Percentiles rank a stretch among this genome's conserved stretches.
phyloP scores from a whole-genome alignment of 2,329 filamentous ascomycete genomes.

The Pseudocercospora crystallina region DNA sequence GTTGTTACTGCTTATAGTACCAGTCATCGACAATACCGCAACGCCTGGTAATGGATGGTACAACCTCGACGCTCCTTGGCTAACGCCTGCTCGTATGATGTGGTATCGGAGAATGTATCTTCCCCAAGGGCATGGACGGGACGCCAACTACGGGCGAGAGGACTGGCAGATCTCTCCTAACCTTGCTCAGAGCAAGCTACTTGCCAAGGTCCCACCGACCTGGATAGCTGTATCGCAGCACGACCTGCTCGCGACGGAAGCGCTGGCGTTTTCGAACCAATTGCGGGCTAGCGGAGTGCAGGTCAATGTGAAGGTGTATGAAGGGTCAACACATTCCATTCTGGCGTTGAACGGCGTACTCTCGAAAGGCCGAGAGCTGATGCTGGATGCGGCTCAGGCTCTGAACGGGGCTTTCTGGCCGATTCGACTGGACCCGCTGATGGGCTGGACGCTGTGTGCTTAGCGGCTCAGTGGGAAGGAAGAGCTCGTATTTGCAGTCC shows the following conservation, averaged over 20 bases:
- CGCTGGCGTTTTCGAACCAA: constrained; percentile 18
- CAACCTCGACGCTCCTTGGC: constrained; percentile 23
- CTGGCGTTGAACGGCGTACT: constrained; percentile 20
- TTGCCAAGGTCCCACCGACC: constrained; percentile 18
- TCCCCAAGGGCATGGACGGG: constrained; percentile 6
- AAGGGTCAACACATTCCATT: constrained; percentile 21
- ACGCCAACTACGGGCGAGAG: constrained; percentile 10
- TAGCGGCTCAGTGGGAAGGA: not conserved
- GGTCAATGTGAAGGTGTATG: constrained; percentile 20
- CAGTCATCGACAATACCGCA: constrained; percentile 21
- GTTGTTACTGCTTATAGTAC: constrained; percentile 20
- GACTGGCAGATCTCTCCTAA: constrained; percentile 24
- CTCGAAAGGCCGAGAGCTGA: constrained; percentile 18
- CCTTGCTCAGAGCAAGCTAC: constrained; percentile 19
- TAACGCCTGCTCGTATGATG: constrained; percentile 18
- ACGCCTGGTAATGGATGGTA: constrained; percentile 22
- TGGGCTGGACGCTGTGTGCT: constrained; percentile 10
- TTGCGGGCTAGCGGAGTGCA: constrained; percentile 15
- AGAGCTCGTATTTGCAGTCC: too few species aligned
- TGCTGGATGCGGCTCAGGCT: constrained; percentile 20
- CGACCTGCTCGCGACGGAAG: constrained; percentile 22
- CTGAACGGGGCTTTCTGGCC: constrained; percentile 21
- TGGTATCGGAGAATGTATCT: constrained; percentile 25
- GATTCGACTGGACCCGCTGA: constrained; percentile 9
- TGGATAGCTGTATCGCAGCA: constrained; percentile 24